Base-by-base conservation (phyloP, 139 green algal species). In the Chlorella sp. region DNA sequence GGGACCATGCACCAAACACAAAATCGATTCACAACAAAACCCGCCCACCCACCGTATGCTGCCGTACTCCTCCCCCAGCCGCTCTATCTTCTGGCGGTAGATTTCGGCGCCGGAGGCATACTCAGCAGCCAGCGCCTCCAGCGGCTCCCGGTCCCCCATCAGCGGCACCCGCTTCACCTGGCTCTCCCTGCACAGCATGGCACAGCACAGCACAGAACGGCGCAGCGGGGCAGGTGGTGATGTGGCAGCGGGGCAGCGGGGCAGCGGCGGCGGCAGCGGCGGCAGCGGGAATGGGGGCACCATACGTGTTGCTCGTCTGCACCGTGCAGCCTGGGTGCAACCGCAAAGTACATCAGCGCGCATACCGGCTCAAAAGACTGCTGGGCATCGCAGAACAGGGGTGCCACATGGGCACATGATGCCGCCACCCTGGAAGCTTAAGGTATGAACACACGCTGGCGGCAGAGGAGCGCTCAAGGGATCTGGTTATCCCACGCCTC, bases 61-160 rank as follows among this genome's bases (percentile, higher is more conserved):
- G 71, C 80, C 78, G 91, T 98, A 97, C 18, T 15, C 79, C 18
- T 60, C 32, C 64, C 91, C 76, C 61, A 98, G 90, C 36, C 80
- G 90, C 14, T 76, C 80, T 40, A 97, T 97, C 89, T 98, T 98
- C 1, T 83, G n/a, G 28, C 94, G 76, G 85, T 98, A 98, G 2
- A 97, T 95, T 21, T 90, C 60, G 81, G 91, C 96, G 48, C 96
- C 95, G 30, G 90, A 61, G 16, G 89, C 61, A 64, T 98, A 98
- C 85, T 97, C 95, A 92, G 91, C 91, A 83, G 28, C 75, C 75
- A 90, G 75, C 34, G 73, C 68, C 15, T 81, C 71, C 53, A 89
- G 80, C 68, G 88, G 83, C 71, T 93, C 79, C 0, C 64, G 73
- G 53, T 86, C 61, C 0, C 91, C 81, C 39, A 90, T 83, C 32